Percentiles rank a stretch among this genome's conserved stretches.
Evolutionary conservation across 2,329 filamentous ascomycete species (phyloP).

Genomic region (Lachnum nothofagi): DNA sequence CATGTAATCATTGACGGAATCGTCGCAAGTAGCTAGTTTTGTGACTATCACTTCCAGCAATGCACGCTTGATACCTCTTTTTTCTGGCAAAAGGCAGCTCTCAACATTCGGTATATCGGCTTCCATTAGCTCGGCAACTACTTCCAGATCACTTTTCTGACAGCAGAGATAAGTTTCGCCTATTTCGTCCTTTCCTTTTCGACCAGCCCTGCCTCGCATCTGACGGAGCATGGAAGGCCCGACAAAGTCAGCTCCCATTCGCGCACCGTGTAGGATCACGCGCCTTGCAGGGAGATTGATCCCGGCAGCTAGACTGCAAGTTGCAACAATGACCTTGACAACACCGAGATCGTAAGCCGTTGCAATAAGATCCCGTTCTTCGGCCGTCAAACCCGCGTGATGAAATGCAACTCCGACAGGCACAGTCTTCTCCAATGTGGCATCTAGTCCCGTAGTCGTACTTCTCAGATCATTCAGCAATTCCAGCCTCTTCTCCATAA

Average conservation of each 20-base stretch:
- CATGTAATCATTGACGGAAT: conserved; percentile 64
- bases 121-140: conserved; percentile 65
- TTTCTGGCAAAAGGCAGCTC: conserved; percentile 64
- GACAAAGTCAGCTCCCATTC: conserved; percentile 72
- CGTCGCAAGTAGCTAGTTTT: conserved; percentile 59
- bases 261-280: conserved; percentile 69
- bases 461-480: conserved; percentile 62
- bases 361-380: conserved; percentile 69
- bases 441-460: conserved; percentile 61
- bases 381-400: conserved; percentile 66
- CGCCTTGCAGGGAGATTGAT: conserved; percentile 70
- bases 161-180: conserved; percentile 77
- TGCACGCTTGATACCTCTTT: conserved; percentile 63
- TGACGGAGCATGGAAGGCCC: conserved; percentile 74
- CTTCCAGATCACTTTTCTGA: conserved; percentile 61
- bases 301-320: conserved; percentile 76
- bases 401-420: conserved; percentile 68
- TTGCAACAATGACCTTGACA: conserved; percentile 68
- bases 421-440: conserved; percentile 58
- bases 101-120: conserved; percentile 65
- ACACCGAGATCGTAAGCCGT: conserved; percentile 64
- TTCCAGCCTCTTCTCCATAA: conserved; percentile 57
- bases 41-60: conserved; percentile 67
- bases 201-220: conserved; percentile 72
- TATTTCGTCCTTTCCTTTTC: conserved; percentile 72